phyloP scores from a whole-genome alignment of 164 flowering plant species.

The Annona squamosa region DNA sequence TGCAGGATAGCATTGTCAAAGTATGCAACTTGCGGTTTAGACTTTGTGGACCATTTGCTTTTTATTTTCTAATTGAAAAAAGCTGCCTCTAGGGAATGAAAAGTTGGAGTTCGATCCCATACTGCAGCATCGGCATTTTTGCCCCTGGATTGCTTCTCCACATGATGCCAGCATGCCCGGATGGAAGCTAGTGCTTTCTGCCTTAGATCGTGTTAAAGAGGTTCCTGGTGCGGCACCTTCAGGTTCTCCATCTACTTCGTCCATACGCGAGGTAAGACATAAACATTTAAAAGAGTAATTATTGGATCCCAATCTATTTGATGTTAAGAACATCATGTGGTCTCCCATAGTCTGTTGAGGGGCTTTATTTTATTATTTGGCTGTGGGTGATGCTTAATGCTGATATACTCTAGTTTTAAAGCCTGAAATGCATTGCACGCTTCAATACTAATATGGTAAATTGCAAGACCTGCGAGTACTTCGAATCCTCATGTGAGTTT shows the following conservation, averaged over 20 bases:
- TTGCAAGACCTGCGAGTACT: too few relatives aligned
- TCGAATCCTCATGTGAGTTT: too few relatives aligned
- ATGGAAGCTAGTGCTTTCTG: conserved; percentile 67
- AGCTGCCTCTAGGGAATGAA: conserved; percentile 15
- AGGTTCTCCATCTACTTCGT: conserved; percentile 30
- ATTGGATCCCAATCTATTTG: neutral
- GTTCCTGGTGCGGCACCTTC: conserved; percentile 20
- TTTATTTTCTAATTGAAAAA: conserved; percentile 1
- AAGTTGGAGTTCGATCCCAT: conserved; percentile 70
- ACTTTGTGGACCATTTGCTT: neutral
- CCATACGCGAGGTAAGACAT: conserved; percentile 48
- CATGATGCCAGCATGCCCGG: conserved; percentile 46
- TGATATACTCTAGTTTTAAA: too few relatives aligned
- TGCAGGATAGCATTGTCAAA: neutral
- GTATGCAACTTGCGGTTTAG: neutral
- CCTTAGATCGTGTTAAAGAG: conserved; percentile 45
- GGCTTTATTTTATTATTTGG: too few relatives aligned
- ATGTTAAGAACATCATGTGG: too few relatives aligned
- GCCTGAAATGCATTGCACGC: too few relatives aligned
- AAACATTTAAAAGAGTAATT: neutral
- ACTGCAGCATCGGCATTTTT: conserved; percentile 82
- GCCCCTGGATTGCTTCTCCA: conserved; percentile 80
- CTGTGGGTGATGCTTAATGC: too few relatives aligned
- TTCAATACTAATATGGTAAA: too few relatives aligned
- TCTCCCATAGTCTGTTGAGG: too few relatives aligned